Percentiles rank a stretch among this genome's conserved stretches.
These are phyloP conservation scores for Debaryomyces nepalensis DNA, from an alignment of 1,139 yeast genomes.

Conservation along the genomic window DNA sequence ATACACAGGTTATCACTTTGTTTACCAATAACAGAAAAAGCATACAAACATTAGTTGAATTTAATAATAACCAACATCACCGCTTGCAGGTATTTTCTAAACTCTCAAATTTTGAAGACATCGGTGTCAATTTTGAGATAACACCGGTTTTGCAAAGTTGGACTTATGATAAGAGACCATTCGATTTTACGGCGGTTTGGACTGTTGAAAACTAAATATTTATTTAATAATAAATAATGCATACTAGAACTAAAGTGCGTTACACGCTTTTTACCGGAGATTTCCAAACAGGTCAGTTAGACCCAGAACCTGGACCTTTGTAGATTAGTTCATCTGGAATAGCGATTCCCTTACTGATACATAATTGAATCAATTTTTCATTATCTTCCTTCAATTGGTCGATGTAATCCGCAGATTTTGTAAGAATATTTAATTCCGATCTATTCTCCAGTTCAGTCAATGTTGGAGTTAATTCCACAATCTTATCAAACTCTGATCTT, in stretches of 20 bases:
- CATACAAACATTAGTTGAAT: slow-evolving; percentile 18
- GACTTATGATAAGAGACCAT: slow-evolving; percentile 21
- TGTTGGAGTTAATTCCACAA: slow-evolving; percentile 49
- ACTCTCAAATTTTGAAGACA: slow-evolving; percentile 1
- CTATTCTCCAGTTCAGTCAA: slow-evolving; percentile 49
- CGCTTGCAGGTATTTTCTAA: slow-evolving; percentile 20
- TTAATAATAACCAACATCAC: slow-evolving; percentile 9
- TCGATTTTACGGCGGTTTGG: slow-evolving; percentile 28
- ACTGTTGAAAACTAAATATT: slow-evolving; percentile 22
- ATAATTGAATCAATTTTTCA: slow-evolving; percentile 37
- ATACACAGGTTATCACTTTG: slow-evolving; percentile 17
- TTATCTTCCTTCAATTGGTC: slow-evolving; percentile 48
- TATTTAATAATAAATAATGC: slow-evolving; percentile 7
- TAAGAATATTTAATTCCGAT: slow-evolving; percentile 49
- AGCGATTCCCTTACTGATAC: slow-evolving; percentile 40
- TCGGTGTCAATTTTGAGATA: slow-evolving; percentile 5
- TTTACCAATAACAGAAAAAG: slow-evolving; percentile 24
- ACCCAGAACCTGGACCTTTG: slow-evolving; percentile 40
- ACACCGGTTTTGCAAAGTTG: slow-evolving; percentile 10
- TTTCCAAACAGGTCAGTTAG: slow-evolving; percentile 12
- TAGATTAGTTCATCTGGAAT: slow-evolving; percentile 45
- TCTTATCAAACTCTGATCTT: slow-evolving; percentile 50
- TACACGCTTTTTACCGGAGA: neutral
- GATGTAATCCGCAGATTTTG: slow-evolving; percentile 52
- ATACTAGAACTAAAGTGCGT: neutral